Base-by-base conservation (phyloP, 2,329 filamentous ascomycete genomes). In the Pseudogymnoascus sp. region DNA sequence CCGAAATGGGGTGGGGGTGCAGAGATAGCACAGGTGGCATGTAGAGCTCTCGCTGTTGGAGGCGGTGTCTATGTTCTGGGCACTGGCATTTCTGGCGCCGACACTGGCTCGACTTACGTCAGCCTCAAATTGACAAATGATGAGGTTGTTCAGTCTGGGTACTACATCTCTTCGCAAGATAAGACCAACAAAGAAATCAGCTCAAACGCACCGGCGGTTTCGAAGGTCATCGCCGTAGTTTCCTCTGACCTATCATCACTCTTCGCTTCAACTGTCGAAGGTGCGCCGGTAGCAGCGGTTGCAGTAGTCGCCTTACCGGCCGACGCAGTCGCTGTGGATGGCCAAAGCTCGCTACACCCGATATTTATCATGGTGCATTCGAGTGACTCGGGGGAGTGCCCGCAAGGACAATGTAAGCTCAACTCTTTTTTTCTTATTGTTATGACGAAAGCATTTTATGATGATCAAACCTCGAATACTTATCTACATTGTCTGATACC, bases 401-500 rank as follows among this genome's bases (percentile, higher is more conserved):
- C 93, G 26, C 68, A 76, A 67, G 87, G 88, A 77, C 92, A 97
- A 86, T 87, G 93, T 99, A 84, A 91, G 93, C 90, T 65, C 26
- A 23, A 23, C 28, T 66, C 44, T 64, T 65, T 64, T 65, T 67
- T 40, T 40, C 47, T 26, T 36, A 33, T 65, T 61, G 57, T 67
- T 67, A 64, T 44, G 15, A 7, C 13, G 59, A 62, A 62, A 61
- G 70, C 71, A 74, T 81, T 83, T 81, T 74, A 89, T 92, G 93
- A 97, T 97, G 93, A 96, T 82, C 77, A 78, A 83, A 78, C 76
- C 78, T 81, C 77, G 83, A 96, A 95, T 91, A 93, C 93, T 97
- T 97, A 97, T 97, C 93, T 97, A 97, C 93, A 97, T 97, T 97
- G 92, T 90, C 93, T 93, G 93, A 96, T 89, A 79, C 79, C 76